Base-by-base conservation (phyloP, 2,329 filamentous ascomycete species). In the Alternaria tenuissima region DNA sequence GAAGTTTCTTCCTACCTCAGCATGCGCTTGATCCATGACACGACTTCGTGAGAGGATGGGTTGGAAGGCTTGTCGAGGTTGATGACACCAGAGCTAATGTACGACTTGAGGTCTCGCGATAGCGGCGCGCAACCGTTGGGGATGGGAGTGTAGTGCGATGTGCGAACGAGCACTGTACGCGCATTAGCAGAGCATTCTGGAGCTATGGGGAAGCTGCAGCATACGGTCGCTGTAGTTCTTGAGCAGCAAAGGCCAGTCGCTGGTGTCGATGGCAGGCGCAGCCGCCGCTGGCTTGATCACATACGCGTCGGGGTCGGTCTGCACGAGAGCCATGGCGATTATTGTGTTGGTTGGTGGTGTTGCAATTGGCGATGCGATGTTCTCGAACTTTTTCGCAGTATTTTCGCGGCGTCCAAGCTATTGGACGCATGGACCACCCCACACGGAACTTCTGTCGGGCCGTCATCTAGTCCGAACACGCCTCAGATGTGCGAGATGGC, bases 11-110 rank as follows among this genome's bases (percentile, higher is more conserved):
- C 62, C 67, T 88, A 93, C 91, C 91, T 90, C 57, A 99, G 86
- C 75, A 98, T 98, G 74, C 94, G 90, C 90, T 99, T 99, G 73
- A 98, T 91, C 95, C 95, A 99, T 69, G 95, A 94, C 77, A 99
- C 95, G 69, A 99, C 95, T 86, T 99, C 95, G 87, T 99, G 95
- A 76, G 91, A 95, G 70, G 94, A 97, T 55, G 94, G 94, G 85
- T 99, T 99, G 54, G 94, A 96, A 59, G 94, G 95, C 85, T 96
- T 96, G 84, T 96, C 92, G 72, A 97, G 89, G 84, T 99, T 99
- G 83, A 99, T 98, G 61, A 99, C 94, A 83, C 95, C 95, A 66
- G 93, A 96, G 80, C 91, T 94, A 79, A 99, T 89, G 84, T 98
- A 99, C 67, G 91, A 93, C 86, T 97, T 97, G 77, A 99, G 87